Percentiles rank a stretch among this genome's conserved stretches.
Evolutionary conservation across 768 basidiomycete genomes (phyloP).

Genomic region (Kwoniella botswanensis): DNA sequence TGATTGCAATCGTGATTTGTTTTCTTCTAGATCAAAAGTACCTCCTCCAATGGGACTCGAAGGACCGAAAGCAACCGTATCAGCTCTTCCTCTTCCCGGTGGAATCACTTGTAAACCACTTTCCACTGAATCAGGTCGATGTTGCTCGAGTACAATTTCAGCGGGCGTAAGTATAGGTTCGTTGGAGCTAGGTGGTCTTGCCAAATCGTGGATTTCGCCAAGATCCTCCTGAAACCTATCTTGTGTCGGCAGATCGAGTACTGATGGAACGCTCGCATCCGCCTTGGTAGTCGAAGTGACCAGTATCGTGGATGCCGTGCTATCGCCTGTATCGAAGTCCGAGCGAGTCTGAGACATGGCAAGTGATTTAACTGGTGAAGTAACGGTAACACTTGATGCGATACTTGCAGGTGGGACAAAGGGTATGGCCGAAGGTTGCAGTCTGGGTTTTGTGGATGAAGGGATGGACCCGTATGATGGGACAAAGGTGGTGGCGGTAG

Average conservation of each 20-base stretch:
- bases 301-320: background rate
- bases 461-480: background rate
- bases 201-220: background rate
- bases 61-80: constrained; percentile 19
- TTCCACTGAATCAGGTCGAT: background rate
- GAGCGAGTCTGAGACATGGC: background rate
- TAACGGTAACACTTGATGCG: background rate
- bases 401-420: constrained; percentile 7
- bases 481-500: background rate
- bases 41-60: background rate
- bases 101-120: background rate
- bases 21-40: background rate
- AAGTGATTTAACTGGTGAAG: background rate
- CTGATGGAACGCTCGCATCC: background rate
- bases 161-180: constrained; percentile 1
- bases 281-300: background rate
- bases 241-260: background rate
- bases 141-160: background rate
- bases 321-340: background rate
- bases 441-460: background rate
- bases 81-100: constrained; percentile 8
- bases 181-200: constrained; percentile 2
- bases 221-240: background rate
- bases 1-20: background rate
- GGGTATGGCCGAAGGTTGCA: constrained; percentile 7